A percentile compares a stretch with the other conserved stretches of the same genome.
Evolutionary conservation across 345 rosid genomes (phyloP).

Genomic region (Leavenworthia alabamica): DNA sequence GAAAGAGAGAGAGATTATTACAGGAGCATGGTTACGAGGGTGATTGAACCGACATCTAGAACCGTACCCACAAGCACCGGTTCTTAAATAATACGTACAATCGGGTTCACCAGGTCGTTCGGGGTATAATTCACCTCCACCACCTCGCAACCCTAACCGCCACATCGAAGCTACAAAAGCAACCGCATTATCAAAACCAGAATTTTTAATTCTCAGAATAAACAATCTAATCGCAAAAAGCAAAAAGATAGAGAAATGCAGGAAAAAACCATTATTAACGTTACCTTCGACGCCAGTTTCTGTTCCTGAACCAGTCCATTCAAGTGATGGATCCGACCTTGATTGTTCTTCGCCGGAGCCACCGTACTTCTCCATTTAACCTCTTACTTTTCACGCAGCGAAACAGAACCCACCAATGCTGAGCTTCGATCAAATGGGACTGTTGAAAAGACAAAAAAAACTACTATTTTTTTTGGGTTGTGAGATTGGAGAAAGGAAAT

Average conservation of each 20-base stretch:
- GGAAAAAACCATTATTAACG: not conserved
- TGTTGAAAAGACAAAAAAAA: not conserved
- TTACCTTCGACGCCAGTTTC: constrained; percentile 71
- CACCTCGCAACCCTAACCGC: constrained; percentile 52
- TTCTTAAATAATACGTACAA: constrained; percentile 71
- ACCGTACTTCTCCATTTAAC: constrained; percentile 63
- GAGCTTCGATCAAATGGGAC: constrained; percentile 47
- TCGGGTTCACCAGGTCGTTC: constrained; percentile 69
- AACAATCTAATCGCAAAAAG: constrained; percentile 22
- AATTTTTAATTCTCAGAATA: constrained; percentile 5
- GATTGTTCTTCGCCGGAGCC: constrained; percentile 49
- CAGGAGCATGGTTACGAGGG: constrained; percentile 72
- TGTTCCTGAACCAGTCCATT: constrained; percentile 50
- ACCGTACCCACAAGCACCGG: constrained; percentile 82
- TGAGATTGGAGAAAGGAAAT: not conserved
- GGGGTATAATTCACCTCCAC: constrained; percentile 50
- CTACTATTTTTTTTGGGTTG: not conserved
- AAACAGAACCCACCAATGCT: constrained; percentile 28
- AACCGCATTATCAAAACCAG: constrained; percentile 21
- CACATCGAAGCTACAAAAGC: constrained; percentile 57
- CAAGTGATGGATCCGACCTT: constrained; percentile 63
- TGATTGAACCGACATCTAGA: constrained; percentile 92
- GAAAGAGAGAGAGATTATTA: constrained; percentile 26
- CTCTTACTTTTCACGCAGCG: not conserved
- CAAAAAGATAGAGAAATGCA: constrained; percentile 22